Evolutionary conservation across 176 grass and related monocot genomes (phyloP), one percentile per base, ranked within the genome.

Genomic region (Aegilops longissima): DNA sequence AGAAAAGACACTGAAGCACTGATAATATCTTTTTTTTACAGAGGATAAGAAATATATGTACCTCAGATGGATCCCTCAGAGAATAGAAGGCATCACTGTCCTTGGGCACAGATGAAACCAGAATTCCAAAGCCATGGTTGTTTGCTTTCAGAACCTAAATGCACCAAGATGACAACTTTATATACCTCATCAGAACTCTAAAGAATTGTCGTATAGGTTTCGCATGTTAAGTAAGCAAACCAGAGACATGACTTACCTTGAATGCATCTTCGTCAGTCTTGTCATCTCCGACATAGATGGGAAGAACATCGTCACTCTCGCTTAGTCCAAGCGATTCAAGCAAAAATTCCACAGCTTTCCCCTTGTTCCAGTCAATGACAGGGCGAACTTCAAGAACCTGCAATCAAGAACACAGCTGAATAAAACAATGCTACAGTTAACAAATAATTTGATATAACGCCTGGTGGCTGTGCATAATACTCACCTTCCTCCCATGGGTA

Each of bases 351-450:
- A 99, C 97, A 78, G 97, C 97, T 91, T 97, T 94, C 9, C 97
- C 97, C 84, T 99, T 99, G 85, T 99, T 94, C 97, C 97, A 99
- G 79, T 99, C 90, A 75, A 99, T 94, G 76, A 92, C 86, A 75
- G 97, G 97, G 79, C 94, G 94, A 59, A 99, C 85, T 81, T 99
- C 97, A 86, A 99, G 94, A 86, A 99, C 97, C 97, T 99, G 61
- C 14, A 87, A 77, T 49, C 12, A 64, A 24, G 18, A 71, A 39
- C 12, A 0, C 6, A 34, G 51, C 54, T 34, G 34, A 77, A 80
- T 80, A 59, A 72, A 80, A 70, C 79, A 66, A 61, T 21, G 42
- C 24, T 44, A 18, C 16, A 36, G 30, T 10, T n/a, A 70, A 75
- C 14, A 80, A 24, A 35, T 67, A 31, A 25, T 70, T 88, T 56